Percentiles rank a stretch among this genome's conserved stretches.
These are phyloP conservation scores for Dendrobium huoshanense DNA, from an alignment of 106 monocot species.

Conservation along the genomic window DNA sequence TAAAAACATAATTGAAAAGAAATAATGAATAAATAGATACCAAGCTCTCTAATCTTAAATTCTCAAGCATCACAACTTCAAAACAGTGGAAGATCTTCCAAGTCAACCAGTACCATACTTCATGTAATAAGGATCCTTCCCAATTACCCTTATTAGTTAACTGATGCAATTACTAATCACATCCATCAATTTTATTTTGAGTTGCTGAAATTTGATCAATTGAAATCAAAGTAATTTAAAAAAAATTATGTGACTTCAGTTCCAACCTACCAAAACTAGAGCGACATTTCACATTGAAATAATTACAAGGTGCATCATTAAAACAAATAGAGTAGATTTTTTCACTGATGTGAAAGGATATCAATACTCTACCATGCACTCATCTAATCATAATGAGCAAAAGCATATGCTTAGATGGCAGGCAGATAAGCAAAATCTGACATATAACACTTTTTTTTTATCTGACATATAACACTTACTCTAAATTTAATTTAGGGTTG, in stretches of 20 bases:
- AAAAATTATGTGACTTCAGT: not conserved
- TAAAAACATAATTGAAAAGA: slow-evolving; percentile 8
- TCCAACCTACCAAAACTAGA: too few relatives aligned
- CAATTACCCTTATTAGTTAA: not conserved
- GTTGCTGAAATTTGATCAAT: not conserved
- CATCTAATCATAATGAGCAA: not conserved
- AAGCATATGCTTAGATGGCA: not conserved
- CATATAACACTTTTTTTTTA: not conserved
- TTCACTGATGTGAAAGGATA: not conserved
- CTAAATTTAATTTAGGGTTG: not conserved
- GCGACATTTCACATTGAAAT: too few relatives aligned
- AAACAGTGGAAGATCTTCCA: slow-evolving; percentile 2
- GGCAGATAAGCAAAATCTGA: not conserved
- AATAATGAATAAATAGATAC: not conserved
- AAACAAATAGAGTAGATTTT: not conserved
- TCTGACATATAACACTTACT: not conserved
- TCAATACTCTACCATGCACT: too few relatives aligned
- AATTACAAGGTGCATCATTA: not conserved
- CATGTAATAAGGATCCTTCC: not conserved
- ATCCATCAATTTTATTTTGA: not conserved
- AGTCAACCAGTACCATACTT: not conserved
- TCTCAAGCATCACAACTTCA: not conserved
- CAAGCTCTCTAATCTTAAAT: not conserved
- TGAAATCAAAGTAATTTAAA: not conserved
- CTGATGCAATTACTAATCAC: not conserved